phyloP scores from a whole-genome alignment of 106 monocot species.

The Allium cepa region DNA sequence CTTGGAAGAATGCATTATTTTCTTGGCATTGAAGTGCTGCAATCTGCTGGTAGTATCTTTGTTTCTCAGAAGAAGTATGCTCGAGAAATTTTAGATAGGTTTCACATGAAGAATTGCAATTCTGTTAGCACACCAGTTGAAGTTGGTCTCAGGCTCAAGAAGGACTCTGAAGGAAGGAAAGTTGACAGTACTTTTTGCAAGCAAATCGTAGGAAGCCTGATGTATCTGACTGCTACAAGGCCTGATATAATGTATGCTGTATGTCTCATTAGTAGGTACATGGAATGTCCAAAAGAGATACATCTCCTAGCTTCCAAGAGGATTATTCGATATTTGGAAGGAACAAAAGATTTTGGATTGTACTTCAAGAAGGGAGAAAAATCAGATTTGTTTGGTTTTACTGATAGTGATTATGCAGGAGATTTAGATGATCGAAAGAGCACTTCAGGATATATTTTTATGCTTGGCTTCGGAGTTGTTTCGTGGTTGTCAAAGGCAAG shows the following conservation, averaged over 20 bases:
- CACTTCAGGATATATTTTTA: not conserved
- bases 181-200: not conserved
- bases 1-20: not conserved
- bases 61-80: conserved; percentile 2
- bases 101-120: not conserved
- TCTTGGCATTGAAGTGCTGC: not conserved
- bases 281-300: not conserved
- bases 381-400: not conserved
- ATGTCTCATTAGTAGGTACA: not conserved
- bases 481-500: not conserved
- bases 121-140: not conserved
- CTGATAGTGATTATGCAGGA: not conserved
- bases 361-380: too few species aligned
- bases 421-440: not conserved
- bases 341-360: too few species aligned
- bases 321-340: too few species aligned
- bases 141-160: not conserved
- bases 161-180: too few species aligned
- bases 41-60: not conserved
- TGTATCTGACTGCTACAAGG: not conserved
- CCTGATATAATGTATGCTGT: not conserved
- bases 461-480: not conserved
- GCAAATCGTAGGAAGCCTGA: not conserved
- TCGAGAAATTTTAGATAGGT: not conserved
- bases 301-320: not conserved